phyloP scores from a whole-genome alignment of 345 rosid species.

The Garcia nutans region DNA sequence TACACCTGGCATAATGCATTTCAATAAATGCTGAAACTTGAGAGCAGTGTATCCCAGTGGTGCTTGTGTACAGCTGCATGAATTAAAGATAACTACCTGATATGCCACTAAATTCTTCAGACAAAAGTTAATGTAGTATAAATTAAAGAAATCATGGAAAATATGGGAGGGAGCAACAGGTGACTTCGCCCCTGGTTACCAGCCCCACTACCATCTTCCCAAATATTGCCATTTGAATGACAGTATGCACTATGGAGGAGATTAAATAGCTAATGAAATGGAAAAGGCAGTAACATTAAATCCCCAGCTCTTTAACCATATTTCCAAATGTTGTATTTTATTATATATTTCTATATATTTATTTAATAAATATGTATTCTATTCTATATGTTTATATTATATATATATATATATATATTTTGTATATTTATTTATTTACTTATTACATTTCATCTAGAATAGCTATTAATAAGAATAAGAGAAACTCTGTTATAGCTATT shows the following conservation, averaged over 20 bases:
- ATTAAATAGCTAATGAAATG: background rate
- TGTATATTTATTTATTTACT: too few species aligned
- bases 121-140: background rate
- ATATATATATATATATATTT: too few species aligned
- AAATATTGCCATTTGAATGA: background rate
- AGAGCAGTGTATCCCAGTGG: background rate
- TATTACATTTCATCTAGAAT: too few species aligned
- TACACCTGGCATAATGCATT: background rate
- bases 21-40: slow-evolving; percentile 8
- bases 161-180: background rate
- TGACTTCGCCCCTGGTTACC: background rate
- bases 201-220: background rate
- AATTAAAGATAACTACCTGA: background rate
- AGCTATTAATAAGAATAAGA: too few species aligned
- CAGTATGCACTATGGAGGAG: background rate
- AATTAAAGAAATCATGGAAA: background rate
- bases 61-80: background rate
- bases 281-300: background rate
- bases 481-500: too few species aligned
- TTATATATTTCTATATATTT: too few species aligned
- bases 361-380: too few species aligned
- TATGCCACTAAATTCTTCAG: background rate
- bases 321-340: too few species aligned
- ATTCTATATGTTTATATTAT: too few species aligned
- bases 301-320: background rate